Base-by-base conservation (phyloP, 257 asterid species). In the Solanum boliviense region DNA sequence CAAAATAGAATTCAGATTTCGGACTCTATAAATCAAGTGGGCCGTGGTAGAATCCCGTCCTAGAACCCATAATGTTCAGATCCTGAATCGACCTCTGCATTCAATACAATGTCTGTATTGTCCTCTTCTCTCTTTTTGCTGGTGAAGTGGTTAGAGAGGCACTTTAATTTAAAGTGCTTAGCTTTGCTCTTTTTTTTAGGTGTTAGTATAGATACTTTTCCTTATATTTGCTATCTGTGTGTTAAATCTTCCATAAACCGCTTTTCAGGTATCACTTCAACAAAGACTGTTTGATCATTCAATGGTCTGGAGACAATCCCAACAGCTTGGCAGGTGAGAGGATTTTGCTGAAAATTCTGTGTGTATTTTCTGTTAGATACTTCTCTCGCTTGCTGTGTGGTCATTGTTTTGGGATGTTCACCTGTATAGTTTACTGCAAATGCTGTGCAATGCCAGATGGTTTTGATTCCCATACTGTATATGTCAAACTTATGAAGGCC, bases 301-400 rank as follows among this genome's bases (percentile, higher is more conserved):
- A 97, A 78, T 97, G 99, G 99, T 97, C 99, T 79, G 99, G 99
- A 74, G 99, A 97, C 92, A 97, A 97, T 92, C 99, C 99, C 41
- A 97, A 97, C 95, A 97, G 99, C 93, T 91, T 97, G 86, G 99
- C 99, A 88, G 99, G 99, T 97, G 88, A 52, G 73, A 39, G 48
- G 58, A 79, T 31, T 1, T 86, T 71, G n/a, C 23, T 16, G 25
- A 48, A 18, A 46, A 31, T 73, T 86, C 87, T 39, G 15, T 39
- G 41, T 46, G 46, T 52, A 75, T 89, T 84, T 72, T 65, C 65
- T 39, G 31, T 84, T 68, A 4, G 86, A 15, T 32, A 41, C 18
- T 84, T 84, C 20, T 32, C 36, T 62, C 16, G 79, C 27, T 84
- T 65, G 39, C 38, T 38, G 25, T 11, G 15, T 46, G 85, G 18